Evolutionary conservation across 2,329 filamentous ascomycete species (phyloP), one percentile per base, ranked within the genome.

Genomic region (Bipolaris bicolor): DNA sequence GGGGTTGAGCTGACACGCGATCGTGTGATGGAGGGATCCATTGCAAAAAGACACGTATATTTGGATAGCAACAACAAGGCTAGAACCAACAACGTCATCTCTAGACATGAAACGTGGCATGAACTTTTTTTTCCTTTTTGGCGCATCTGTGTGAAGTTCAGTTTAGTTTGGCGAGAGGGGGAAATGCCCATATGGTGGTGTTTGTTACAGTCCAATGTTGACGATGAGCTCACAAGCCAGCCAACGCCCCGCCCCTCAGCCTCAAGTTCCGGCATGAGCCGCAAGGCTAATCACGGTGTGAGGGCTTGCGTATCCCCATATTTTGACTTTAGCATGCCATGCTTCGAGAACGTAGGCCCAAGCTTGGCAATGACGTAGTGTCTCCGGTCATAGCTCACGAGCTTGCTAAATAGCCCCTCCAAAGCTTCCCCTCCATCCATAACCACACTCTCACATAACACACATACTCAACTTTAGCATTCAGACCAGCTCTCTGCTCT

Each of bases 361-460:
- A 29, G 49, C 70, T 73, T 73, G 70, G 71, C 71, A 54, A 59
- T 75, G 71, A 74, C 70, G 71, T 72, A 72, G 50, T 39, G 34
- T 16, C 34, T 34, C 29, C 48, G 62, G 61, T 60, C 65, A 57
- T 61, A 64, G 61, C 65, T 65, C 63, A 57, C 37, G 45, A 66
- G 66, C 64, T 67, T 43, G 60, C 66, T 70, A 66, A 64, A 63
- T 66, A 66, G 62, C 71, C 71, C 71, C 72, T 74, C 72, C 65
- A 73, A 67, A 71, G 66, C 68, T 62, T 60, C 64, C 59, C 67
- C 65, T 68, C 63, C 52, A 60, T 61, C 41, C 52, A 48, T 4
- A 36, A 20, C 33, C 40, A 20, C 33, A 50, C 37, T 31, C 40
- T 49, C 36, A 46, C 26, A 47, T 24, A 44, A 44, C 26, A 44